Base-by-base conservation (phyloP, 2,329 filamentous ascomycete genomes). In the Beauveria sp. region DNA sequence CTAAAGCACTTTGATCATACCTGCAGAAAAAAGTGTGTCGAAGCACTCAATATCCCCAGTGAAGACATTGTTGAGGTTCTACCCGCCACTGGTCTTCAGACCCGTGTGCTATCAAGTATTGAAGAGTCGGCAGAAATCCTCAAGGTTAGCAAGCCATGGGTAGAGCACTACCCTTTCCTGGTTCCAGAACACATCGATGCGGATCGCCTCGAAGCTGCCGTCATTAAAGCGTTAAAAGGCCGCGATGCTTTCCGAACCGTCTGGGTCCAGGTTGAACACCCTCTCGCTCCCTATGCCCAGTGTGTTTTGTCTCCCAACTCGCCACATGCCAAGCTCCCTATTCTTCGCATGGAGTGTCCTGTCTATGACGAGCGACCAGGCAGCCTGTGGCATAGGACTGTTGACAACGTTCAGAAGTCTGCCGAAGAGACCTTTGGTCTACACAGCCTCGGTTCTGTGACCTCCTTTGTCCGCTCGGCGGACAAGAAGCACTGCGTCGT, bases 401-500 rank as follows among this genome's bases (percentile, higher is more conserved):
- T 63, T 8, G 43, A 61, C 12, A 53, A 47, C 9, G 58, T 45
- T 9, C 62, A 63, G 26, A 63, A 49, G 38, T 52, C 58, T 22
- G 62, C 62, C 3, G 62, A 63, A 30, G 58, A 60, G 12, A 54
- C 54, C 5, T 62, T 63, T 47, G 58, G 46, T 22, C 46, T 63
- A 24, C 58, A 61, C 24, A 60, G 51, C 22, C 62, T 59, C 22
- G 58, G 58, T 22, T 56, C 52, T n/a, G 52, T 61, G 12, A 59
- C 50, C 7, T 45, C 62, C 5, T 58, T 54, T 45, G 62, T 63
- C 14, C 58, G 62, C 26, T 63, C 62, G 3, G 51, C 47, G 3
- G 46, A 57, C 40, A 51, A 43, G 20, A 53, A 51, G 34, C 62
- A 59, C 58, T 63, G 62, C 42, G 62, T 67, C 3, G 71, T 70